phyloP scores from a whole-genome alignment of 2,329 filamentous ascomycete species.

The Botryosphaeria dothidea region DNA sequence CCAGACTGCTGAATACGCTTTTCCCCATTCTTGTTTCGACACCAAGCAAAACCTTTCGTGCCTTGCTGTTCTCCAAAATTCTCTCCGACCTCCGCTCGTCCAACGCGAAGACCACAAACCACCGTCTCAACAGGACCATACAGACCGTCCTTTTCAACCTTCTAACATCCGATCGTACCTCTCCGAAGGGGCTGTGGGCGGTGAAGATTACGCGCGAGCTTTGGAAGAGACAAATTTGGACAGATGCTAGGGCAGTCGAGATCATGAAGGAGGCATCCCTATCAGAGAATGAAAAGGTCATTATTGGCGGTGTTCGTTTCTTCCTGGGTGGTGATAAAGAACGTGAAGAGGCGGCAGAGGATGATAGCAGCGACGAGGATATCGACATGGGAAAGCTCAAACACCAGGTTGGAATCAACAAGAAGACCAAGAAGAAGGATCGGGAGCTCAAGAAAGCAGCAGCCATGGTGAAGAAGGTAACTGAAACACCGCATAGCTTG shows the following conservation, averaged over 20 bases:
- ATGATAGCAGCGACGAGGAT: conserved; percentile 80
- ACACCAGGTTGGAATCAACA: conserved; percentile 89
- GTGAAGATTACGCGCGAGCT: conserved; percentile 93
- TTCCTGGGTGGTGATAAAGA: conserved; percentile 97
- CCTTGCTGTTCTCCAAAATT: conserved; percentile 85
- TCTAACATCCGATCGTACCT: conserved; percentile 80
- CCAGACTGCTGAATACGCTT: conserved; percentile 76
- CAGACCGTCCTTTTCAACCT: conserved; percentile 93
- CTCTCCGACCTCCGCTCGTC: conserved; percentile 85
- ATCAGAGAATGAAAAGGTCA: conserved; percentile 89
- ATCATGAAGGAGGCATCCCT: conserved; percentile 95
- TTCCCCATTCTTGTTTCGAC: conserved; percentile 94
- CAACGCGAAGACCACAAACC: conserved; percentile 85
- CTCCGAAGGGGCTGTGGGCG: conserved; percentile 88
- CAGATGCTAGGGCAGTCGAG: conserved; percentile 90
- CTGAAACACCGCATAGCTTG: background rate
- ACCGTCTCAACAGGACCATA: conserved; percentile 88
- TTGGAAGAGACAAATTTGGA: conserved; percentile 97
- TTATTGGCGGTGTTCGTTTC: conserved; percentile 83
- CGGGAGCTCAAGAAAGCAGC: conserved; percentile 78
- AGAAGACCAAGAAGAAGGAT: conserved; percentile 88
- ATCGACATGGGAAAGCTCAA: conserved; percentile 78
- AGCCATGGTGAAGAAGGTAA: conserved; percentile 69
- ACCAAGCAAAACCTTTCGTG: conserved; percentile 83
- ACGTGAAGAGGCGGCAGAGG: conserved; percentile 80